Conservation (phyloP, 805 yeast species). For the Cyberlindnera samutprakarnensis region DNA sequence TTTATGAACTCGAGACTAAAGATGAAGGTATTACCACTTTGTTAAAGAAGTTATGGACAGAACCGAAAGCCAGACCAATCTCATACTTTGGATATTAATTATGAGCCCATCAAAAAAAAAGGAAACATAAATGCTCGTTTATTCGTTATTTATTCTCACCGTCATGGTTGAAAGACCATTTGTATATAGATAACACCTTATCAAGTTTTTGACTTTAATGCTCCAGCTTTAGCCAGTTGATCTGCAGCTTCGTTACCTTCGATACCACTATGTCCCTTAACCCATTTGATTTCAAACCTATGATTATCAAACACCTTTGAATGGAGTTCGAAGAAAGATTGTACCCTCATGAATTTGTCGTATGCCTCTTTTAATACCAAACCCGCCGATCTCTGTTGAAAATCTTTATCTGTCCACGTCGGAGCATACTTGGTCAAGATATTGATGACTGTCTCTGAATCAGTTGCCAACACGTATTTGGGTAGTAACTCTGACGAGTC, state of each 20-base stretch:
- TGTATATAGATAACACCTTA: too few species aligned
- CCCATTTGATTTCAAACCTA: slow-evolving; percentile 46
- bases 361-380: slow-evolving; percentile 29
- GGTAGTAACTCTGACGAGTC: slow-evolving; percentile 12
- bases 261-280: slow-evolving; percentile 63
- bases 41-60: slow-evolving; percentile 29
- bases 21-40: slow-evolving; percentile 57
- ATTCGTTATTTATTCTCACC: too few species aligned
- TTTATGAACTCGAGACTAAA: slow-evolving; percentile 59
- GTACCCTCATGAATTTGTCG: slow-evolving; percentile 33
- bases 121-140: too few species aligned
- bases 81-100: slow-evolving; percentile 2
- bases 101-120: too few species aligned
- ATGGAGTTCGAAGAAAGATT: slow-evolving; percentile 26
- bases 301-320: slow-evolving; percentile 22
- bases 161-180: too few species aligned
- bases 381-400: slow-evolving; percentile 31
- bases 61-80: slow-evolving; percentile 14
- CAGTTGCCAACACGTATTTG: slow-evolving; percentile 47
- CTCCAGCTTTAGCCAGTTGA: slow-evolving; percentile 60
- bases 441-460: slow-evolving; percentile 61
- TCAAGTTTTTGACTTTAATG: slow-evolving; percentile 22
- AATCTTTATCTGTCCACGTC: slow-evolving; percentile 52
- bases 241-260: slow-evolving; percentile 78
- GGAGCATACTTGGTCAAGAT: slow-evolving; percentile 49